Percentiles rank a stretch among this genome's conserved stretches.
Evolutionary conservation across 2,329 filamentous ascomycete species (phyloP).

Genomic region (Verticillium albo-atrum): DNA sequence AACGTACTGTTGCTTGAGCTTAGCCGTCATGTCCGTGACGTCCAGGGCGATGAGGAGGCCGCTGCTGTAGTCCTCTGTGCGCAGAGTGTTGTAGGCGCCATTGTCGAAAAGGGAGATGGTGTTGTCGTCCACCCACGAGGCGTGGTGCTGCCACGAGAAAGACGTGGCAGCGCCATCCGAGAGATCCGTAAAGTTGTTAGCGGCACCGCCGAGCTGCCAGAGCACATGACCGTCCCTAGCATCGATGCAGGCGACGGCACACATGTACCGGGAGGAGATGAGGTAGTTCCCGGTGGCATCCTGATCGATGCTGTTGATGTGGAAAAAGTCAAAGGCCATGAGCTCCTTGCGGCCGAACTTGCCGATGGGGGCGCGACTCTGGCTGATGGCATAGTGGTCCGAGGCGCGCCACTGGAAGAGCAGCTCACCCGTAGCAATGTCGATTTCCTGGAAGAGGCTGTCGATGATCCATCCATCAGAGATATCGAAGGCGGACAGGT

Average conservation of each 20-base stretch:
- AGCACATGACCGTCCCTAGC: constrained; percentile 40
- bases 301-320: constrained; percentile 53
- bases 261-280: constrained; percentile 46
- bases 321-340: constrained; percentile 49
- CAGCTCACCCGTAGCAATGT: constrained; percentile 31
- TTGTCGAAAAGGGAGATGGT: constrained; percentile 39
- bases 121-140: constrained; percentile 46
- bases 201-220: constrained; percentile 49
- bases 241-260: constrained; percentile 38
- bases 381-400: constrained; percentile 19
- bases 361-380: constrained; percentile 9
- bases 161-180: constrained; percentile 24
- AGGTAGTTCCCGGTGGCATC: constrained; percentile 45
- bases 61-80: constrained; percentile 26
- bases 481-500: constrained; percentile 24
- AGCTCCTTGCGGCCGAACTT: constrained; percentile 18
- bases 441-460: constrained; percentile 35
- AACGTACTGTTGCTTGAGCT: constrained; percentile 39
- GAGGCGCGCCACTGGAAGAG: constrained; percentile 36
- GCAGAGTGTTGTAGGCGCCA: constrained; percentile 14
- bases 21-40: constrained; percentile 38
- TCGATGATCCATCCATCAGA: constrained; percentile 25
- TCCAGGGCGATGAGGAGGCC: constrained; percentile 43
- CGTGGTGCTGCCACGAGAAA: constrained; percentile 49
- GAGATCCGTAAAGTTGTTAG: constrained; percentile 24